Evolutionary conservation across 1,284 basidiomycete species (phyloP).

Genomic region (Pseudomicrostroma phylloplanum): DNA sequence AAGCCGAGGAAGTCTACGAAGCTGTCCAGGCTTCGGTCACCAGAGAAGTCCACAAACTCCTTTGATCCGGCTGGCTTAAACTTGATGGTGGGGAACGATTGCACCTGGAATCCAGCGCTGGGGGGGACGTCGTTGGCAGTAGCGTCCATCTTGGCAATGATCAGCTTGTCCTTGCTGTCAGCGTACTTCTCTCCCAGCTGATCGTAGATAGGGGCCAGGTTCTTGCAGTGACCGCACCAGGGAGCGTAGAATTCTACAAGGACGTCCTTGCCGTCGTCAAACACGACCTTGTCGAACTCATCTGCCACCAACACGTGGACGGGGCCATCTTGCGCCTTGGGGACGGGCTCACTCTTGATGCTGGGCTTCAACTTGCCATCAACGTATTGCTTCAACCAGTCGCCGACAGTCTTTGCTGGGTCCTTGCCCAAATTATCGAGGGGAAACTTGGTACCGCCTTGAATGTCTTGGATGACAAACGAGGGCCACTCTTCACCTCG

Average conservation of each 20-base stretch:
- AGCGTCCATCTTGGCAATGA: constrained; percentile 86
- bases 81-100: constrained; percentile 90
- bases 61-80: constrained; percentile 84
- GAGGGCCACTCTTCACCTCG: constrained; percentile 72
- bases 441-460: constrained; percentile 82
- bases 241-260: constrained; percentile 92
- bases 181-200: constrained; percentile 76
- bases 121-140: constrained; percentile 92
- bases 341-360: constrained; percentile 85
- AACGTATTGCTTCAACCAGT: constrained; percentile 64
- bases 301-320: constrained; percentile 82
- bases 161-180: constrained; percentile 67
- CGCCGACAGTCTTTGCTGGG: constrained; percentile 55
- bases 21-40: constrained; percentile 47
- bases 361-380: constrained; percentile 70
- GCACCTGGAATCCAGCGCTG: constrained; percentile 67
- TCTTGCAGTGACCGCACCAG: constrained; percentile 83
- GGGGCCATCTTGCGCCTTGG: constrained; percentile 71
- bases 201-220: constrained; percentile 91
- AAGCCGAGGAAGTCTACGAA: constrained; percentile 45
- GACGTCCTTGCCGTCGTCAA: constrained; percentile 82
- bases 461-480: constrained; percentile 85
- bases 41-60: constrained; percentile 68
- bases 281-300: constrained; percentile 75
- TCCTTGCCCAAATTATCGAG: constrained; percentile 63